Base-by-base conservation (phyloP, 2,329 filamentous ascomycete genomes). In the Didymella keratinophila region DNA sequence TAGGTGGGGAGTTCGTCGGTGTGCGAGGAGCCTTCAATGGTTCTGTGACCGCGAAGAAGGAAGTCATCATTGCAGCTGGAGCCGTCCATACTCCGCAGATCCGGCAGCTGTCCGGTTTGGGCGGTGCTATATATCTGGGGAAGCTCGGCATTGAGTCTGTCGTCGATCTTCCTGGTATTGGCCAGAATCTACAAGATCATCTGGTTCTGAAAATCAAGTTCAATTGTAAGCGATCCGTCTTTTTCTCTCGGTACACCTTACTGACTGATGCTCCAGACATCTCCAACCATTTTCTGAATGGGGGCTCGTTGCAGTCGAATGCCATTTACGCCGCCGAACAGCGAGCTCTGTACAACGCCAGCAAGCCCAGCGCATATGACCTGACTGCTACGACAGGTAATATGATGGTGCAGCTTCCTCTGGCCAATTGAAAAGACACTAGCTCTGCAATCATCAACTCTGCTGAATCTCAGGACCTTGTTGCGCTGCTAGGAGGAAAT, bases 301-400 rank as follows among this genome's bases (percentile, higher is more conserved):
- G 32, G 4, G 16, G 16, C 16, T 30, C 16, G 14, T 8, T 36
- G 32, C 14, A 36, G n/a, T 36, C 32, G 14, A 8, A n/a, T n/a
- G 32, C 32, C 14, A 36, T 8, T 4, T n/a, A 36, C 10, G 32
- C 32, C 12, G 32, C 32, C 32, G 4, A n/a, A 36, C 16, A 36
- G 32, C 32, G 5, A n/a, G 32, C 32, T 36, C 12, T 16, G 28
- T 30, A 30, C 28, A 30, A 25, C 23, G 7, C 32, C 4, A 52
- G 63, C 8, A 61, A 66, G 25, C 67, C 62, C 18, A 72, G 74
- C 30, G 69, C 72, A 3, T 72, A 39, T 23, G 32, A 39, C 18
- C 23, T 73, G 12, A 71, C 71, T 14, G 54, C 46, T 16, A 60
- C 58, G 28, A 66, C 62, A 9, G 67, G 66, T 0, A 68, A 63